These are phyloP conservation scores for Sugiyamaella sp. DNA, from an alignment of 1,139 yeast species.

Conservation along the genomic window DNA sequence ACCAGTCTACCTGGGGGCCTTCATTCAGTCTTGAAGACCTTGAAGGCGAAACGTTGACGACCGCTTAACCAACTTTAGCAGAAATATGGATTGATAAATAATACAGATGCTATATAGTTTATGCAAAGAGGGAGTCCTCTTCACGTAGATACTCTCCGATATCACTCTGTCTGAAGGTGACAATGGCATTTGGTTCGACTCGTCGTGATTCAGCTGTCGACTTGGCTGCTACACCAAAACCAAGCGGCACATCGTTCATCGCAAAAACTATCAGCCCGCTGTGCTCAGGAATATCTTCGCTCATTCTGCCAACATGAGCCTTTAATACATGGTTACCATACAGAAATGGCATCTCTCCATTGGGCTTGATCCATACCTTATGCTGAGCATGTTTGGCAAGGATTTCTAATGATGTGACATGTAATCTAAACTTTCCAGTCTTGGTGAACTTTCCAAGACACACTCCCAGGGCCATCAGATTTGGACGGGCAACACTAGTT, in stretches of 20 bases:
- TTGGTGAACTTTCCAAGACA: slow-evolving; percentile 97
- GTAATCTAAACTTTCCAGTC: slow-evolving; percentile 94
- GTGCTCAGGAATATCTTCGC: slow-evolving; percentile 97
- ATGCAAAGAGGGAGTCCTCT: slow-evolving; percentile 93
- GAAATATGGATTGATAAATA: slow-evolving; percentile 6
- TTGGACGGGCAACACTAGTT: slow-evolving; percentile 84
- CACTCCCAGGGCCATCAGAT: slow-evolving; percentile 88
- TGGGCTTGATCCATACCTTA: slow-evolving; percentile 93
- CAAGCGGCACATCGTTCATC: slow-evolving; percentile 91
- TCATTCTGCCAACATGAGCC: slow-evolving; percentile 96
- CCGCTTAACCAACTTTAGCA: too few relatives aligned
- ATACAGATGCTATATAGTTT: slow-evolving; percentile 27
- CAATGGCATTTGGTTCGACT: slow-evolving; percentile 90
- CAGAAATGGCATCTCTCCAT: slow-evolving; percentile 98
- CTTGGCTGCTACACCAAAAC: slow-evolving; percentile 94
- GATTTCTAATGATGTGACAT: slow-evolving; percentile 85
- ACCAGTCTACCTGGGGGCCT: too few relatives aligned
- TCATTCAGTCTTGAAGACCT: too few relatives aligned
- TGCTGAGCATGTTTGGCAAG: slow-evolving; percentile 87
- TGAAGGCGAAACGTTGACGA: too few relatives aligned
- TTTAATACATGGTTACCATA: slow-evolving; percentile 96
- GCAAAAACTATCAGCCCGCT: slow-evolving; percentile 91
- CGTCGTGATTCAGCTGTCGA: slow-evolving; percentile 87
- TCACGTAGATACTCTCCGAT: slow-evolving; percentile 98
- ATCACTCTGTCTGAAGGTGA: slow-evolving; percentile 96